A percentile compares a stretch with the other conserved stretches of the same genome.
Evolutionary conservation across 1,284 basidiomycete genomes (phyloP).

Genomic region (Pulveroboletus sp.): DNA sequence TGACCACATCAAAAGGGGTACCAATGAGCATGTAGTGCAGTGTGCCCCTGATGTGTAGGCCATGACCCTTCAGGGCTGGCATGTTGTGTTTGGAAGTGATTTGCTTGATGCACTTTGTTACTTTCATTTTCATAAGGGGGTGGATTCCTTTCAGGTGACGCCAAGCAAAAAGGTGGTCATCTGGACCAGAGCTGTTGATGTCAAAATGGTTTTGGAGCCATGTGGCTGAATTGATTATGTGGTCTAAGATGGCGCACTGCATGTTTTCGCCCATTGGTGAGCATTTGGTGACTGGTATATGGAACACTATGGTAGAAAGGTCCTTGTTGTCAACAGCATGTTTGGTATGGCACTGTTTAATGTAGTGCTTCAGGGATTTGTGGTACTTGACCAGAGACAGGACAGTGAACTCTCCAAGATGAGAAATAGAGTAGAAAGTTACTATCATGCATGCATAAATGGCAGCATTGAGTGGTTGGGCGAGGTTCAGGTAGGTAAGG

Average conservation of each 20-base stretch:
- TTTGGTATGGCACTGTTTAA: fast-evolving
- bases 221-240: neutral
- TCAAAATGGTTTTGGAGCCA: neutral
- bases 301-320: neutral
- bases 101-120: neutral
- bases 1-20: slow-evolving; percentile 2
- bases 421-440: neutral
- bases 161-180: slow-evolving; percentile 1
- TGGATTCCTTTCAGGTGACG: neutral
- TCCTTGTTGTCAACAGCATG: neutral
- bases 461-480: neutral
- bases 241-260: neutral
- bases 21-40: slow-evolving; percentile 3
- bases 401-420: slow-evolving; percentile 4
- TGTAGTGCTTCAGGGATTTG: neutral
- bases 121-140: neutral
- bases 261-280: neutral
- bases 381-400: neutral
- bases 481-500: neutral
- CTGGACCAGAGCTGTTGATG: neutral
- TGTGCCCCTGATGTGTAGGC: neutral
- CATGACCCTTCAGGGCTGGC: neutral
- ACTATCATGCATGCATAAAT: neutral
- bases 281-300: neutral
- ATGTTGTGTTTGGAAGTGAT: neutral